phyloP scores from a whole-genome alignment of 345 rosid genomes.

The Brassica incana region DNA sequence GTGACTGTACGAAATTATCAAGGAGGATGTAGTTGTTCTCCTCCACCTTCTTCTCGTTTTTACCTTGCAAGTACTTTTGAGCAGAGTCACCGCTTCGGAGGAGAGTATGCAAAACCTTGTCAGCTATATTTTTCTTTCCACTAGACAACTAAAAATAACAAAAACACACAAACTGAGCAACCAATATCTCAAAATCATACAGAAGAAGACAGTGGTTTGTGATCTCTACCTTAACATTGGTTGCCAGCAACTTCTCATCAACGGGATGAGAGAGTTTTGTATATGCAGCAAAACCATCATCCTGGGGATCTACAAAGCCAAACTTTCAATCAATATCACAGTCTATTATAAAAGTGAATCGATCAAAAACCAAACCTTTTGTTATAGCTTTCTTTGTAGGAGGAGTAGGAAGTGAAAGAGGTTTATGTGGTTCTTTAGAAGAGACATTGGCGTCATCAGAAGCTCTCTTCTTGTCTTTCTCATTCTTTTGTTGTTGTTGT shows the following conservation, averaged over 20 bases:
- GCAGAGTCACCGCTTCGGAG: constrained; percentile 82
- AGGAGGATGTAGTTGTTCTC: constrained; percentile 74
- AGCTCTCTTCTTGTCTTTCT: constrained; percentile 33
- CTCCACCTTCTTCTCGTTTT: constrained; percentile 59
- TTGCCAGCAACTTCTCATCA: constrained; percentile 58
- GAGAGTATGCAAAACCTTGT: constrained; percentile 67
- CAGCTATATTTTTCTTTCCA: constrained; percentile 53
- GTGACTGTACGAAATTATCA: constrained; percentile 66
- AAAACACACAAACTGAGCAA: neutral
- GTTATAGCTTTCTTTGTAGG: constrained; percentile 25
- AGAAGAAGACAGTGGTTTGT: neutral
- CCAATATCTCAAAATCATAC: neutral
- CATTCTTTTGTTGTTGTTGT: constrained; percentile 47
- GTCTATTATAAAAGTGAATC: neutral
- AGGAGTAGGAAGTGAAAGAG: constrained; percentile 32
- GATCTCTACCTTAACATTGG: constrained; percentile 47
- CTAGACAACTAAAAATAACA: constrained; percentile 49
- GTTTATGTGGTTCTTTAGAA: constrained; percentile 18
- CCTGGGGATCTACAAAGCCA: constrained; percentile 50
- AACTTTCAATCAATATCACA: neutral
- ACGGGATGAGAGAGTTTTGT: constrained; percentile 49
- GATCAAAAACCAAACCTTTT: constrained; percentile 39
- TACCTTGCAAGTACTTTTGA: constrained; percentile 74
- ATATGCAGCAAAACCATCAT: constrained; percentile 48
- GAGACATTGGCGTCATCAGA: constrained; percentile 7